A percentile compares a stretch with the other conserved stretches of the same genome.
Conservation (phyloP, 192 early-diverging fungal genomes). For the Coemansia sp. region DNA sequence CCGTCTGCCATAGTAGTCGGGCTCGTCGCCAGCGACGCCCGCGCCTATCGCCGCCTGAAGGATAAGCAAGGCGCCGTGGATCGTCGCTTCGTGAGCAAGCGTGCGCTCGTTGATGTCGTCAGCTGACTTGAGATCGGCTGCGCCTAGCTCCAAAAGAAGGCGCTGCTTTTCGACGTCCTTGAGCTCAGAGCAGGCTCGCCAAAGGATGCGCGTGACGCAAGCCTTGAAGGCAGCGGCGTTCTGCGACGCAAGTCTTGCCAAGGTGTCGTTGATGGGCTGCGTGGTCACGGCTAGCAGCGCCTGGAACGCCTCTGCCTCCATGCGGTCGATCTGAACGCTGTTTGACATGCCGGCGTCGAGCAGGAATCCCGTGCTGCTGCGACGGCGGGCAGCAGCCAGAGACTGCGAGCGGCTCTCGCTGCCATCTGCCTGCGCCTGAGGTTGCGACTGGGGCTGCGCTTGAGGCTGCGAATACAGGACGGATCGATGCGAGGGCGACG, state of each 20-base stretch:
- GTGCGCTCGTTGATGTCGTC: slow-evolving; percentile 95
- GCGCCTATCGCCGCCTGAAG: slow-evolving; percentile 56
- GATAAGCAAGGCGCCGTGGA: slow-evolving; percentile 70
- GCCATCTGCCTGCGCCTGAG: slow-evolving; percentile 1
- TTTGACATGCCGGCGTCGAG: slow-evolving; percentile 23
- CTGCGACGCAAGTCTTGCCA: slow-evolving; percentile 18
- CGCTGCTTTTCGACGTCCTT: slow-evolving; percentile 39
- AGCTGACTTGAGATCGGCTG: slow-evolving; percentile 74
- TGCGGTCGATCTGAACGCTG: slow-evolving; percentile 41
- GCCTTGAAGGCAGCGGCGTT: slow-evolving; percentile 42
- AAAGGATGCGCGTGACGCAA: slow-evolving; percentile 44
- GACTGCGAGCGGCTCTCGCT: slow-evolving; percentile 15
- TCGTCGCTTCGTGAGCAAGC: slow-evolving; percentile 84
- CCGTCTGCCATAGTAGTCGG: slow-evolving; percentile 88
- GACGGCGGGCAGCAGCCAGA: slow-evolving; percentile 7
- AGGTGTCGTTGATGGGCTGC: slow-evolving; percentile 12
- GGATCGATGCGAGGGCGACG: slow-evolving; percentile 37
- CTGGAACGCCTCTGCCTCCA: slow-evolving; percentile 48
- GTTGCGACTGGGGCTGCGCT: slow-evolving; percentile 2
- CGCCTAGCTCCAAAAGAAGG: slow-evolving; percentile 60
- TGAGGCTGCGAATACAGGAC: slow-evolving; percentile 12
- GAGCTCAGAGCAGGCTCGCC: slow-evolving; percentile 51
- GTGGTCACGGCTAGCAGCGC: slow-evolving; percentile 13
- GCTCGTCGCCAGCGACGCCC: slow-evolving; percentile 47
- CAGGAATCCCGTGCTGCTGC: slow-evolving; percentile 27